Percentiles rank a stretch among this genome's conserved stretches.
phyloP scores from a whole-genome alignment of 1,284 basidiomycete species.

The Moesziomyces sp. region DNA sequence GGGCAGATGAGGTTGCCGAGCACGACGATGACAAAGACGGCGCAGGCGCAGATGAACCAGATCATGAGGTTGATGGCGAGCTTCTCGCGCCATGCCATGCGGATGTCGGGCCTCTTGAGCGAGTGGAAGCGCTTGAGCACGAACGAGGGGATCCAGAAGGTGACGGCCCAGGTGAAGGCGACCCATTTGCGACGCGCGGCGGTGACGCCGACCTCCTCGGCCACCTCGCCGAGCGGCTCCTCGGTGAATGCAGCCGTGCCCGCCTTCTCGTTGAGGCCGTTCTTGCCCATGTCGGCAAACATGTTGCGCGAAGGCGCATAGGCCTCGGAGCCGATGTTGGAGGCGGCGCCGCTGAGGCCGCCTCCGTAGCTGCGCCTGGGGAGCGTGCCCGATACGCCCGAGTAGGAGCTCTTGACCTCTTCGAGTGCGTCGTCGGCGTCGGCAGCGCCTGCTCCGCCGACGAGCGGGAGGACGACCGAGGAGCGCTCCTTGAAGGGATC shows the following conservation, averaged over 20 bases:
- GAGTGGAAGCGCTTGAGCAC: slow-evolving; percentile 79
- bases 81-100: slow-evolving; percentile 98
- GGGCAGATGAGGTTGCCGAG: slow-evolving; percentile 92
- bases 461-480: slow-evolving; percentile 74
- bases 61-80: slow-evolving; percentile 90
- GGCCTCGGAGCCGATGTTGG: slow-evolving; percentile 53
- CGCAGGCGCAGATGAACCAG: slow-evolving; percentile 88
- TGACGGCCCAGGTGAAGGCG: slow-evolving; percentile 85
- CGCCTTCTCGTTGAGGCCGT: slow-evolving; percentile 67
- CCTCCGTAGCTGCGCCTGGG: slow-evolving; percentile 43
- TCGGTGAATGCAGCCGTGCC: slow-evolving; percentile 48
- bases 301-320: slow-evolving; percentile 94
- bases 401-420: slow-evolving; percentile 55
- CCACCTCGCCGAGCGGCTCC: slow-evolving; percentile 73
- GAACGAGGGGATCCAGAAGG: slow-evolving; percentile 86
- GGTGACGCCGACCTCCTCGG: slow-evolving; percentile 84
- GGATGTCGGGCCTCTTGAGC: slow-evolving; percentile 92
- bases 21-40: slow-evolving; percentile 91
- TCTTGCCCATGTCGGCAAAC: slow-evolving; percentile 80
- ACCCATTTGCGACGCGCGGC: slow-evolving; percentile 88
- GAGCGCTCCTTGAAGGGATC: slow-evolving; percentile 67
- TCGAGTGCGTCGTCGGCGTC: slow-evolving; percentile 41
- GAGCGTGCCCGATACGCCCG: slow-evolving; percentile 37
- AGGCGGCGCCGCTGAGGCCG: slow-evolving; percentile 34
- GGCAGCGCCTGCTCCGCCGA: slow-evolving; percentile 67